Base-by-base conservation (phyloP, 805 yeast genomes). In the Spathaspora passalidarum region DNA sequence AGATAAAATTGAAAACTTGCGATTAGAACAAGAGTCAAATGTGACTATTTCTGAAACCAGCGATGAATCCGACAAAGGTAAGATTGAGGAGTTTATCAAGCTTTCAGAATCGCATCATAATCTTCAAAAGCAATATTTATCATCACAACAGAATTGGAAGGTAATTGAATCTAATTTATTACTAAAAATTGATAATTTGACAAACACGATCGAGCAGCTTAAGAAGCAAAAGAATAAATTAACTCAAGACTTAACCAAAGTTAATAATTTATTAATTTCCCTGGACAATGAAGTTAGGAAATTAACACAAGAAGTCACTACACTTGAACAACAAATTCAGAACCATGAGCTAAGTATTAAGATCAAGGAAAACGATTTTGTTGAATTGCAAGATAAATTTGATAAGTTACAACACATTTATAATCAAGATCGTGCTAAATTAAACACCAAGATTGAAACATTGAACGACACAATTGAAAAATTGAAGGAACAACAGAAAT, bases 101-200 rank as follows among this genome's bases (percentile, higher is more conserved):
- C 51, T 77, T 20, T 53, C 69, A 6, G 68, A 72, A 26, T 75
- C 78, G 35, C 81, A 83, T 52, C 80, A 76, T 38, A 66, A 75
- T 13, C 57, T 88, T 17, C 90, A 86, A 56, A 68, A 79, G 2
- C 94, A 90, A 60, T 84, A 87, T 52, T 77, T 86, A 6, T 76
- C 82, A 13, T 86, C 92, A 0, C 84, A 84, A 46, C 88, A 84
- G 51, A 88, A 85, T 60, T 88, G 96, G 96, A 83, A 85, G 46
- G 69, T 81, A 16, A 82, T 89, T 37, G 97, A 94, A 62, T 76
- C 85, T 34, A 72, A 81, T 2, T 71, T 89, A 48, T 76, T 78
- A 47, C 59, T 56, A 40, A 81, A 80, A 43, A 59, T 78, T 6
- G 76, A 70, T 29, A 63, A 61, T 5, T 52, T 72, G 21, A 46